Evolutionary conservation across 192 early-diverging fungal genomes (phyloP), one percentile per base, ranked within the genome.

Genomic region (Umbelopsis sp.): DNA sequence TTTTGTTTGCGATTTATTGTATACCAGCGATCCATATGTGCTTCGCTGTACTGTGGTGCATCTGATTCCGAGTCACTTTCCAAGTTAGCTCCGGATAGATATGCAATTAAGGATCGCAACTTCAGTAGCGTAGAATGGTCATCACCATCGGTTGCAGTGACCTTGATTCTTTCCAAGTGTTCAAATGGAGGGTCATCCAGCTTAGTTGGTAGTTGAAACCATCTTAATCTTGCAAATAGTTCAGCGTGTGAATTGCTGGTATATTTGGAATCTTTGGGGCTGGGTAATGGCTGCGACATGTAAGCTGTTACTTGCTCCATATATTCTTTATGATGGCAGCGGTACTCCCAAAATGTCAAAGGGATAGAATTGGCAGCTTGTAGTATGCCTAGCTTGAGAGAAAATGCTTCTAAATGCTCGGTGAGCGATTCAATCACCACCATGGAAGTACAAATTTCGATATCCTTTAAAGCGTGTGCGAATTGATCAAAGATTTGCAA

Each of bases 1-100:
- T 62, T 62, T 29, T 62, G 56, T 62, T 62, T 62, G 31, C 56
- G 56, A 62, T 14, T 62, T 32, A 62, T 62, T 14, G 29, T 62
- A 32, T 34, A 32, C 56, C 56, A 62, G 32, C 56, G 56, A 34
- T 32, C 56, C 26, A 16, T 31, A 62, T 62, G 56, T 62, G 56
- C 31, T 16, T 62, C 56, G 17, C 56, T 29, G 20, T 62, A 31
- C 26, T 29, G 26, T 32, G 32, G 32, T 32, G 17, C 31, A 62
- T 62, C 56, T 4, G 56, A 62, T 22, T 62, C 56, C 26, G 26
- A 31, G 31, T 62, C 31, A 32, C 56, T 20, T 34, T 62, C 56
- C 31, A 62, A 20, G 26, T 62, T 62, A 11, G 56, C 56, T 32
- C 56, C 56, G 34, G 56, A 29, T 2, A 62, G 17, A 62, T 62